Base-by-base conservation (phyloP, 805 yeast species). In the Wickerhamia fluorescens region DNA sequence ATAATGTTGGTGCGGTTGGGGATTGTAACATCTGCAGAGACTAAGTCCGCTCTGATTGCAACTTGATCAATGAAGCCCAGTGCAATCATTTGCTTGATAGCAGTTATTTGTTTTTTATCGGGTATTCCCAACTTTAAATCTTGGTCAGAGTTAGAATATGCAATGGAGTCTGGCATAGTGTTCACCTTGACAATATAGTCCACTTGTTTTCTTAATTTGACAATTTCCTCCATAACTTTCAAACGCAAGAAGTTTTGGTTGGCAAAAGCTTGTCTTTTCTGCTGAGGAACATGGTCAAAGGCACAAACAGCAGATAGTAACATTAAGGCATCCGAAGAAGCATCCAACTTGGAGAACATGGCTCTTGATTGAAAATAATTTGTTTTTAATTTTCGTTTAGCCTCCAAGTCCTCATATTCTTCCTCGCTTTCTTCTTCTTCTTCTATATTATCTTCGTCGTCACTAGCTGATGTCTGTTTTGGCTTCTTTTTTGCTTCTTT, bases 51-150 rank as follows among this genome's bases (percentile, higher is more conserved):
- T 37, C 97, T 67, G 10, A 85, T 71, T 2, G 94, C 94, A 14
- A 89, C 71, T 48, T 84, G 94, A 52, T 92, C 99, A 22, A 92
- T 68, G 45, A 83, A 92, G 0, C 97, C 98, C 0, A 96, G 79
- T 5, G 95, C 73, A 3, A 89, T 66, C 76, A 92, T 88, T 56
- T 92, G 99, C 47, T 86, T 88, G 37, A 92, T 55, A 1, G 92
- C 81, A 30, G 75, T 70, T 4, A 86, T 49, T 56, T 92, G 98
- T 5, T 56, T 49, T 20, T 73, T 71, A 6, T 68, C 57, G 1
- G 96, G 96, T 5, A 81, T 72, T 0, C 65, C 71, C n/a, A 83
- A 56, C 46, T 66, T 74, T 41, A 75, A 40, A 7, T 53, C 51
- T 9, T 53, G 50, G 4, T 45, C 56, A 5, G 64, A 62, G 11